Evolutionary conservation across 2,329 filamentous ascomycete species (phyloP).

Genomic region (Albophoma yamanashiensis): DNA sequence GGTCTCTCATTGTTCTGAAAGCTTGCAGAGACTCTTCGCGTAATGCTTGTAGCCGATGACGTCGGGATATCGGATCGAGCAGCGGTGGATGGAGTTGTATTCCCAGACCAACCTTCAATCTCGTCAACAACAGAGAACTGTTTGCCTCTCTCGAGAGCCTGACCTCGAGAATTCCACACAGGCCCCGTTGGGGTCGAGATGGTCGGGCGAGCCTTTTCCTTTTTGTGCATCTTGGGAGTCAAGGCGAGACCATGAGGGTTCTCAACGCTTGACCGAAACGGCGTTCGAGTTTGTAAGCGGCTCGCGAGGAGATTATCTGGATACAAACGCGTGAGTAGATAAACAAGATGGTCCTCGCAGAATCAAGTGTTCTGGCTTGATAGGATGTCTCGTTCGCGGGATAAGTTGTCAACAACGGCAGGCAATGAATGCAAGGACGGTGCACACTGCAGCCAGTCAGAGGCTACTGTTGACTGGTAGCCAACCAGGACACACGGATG

Average conservation of each 20-base stretch:
- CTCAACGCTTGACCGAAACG: background rate
- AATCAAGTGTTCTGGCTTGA: no score
- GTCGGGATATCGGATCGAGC: background rate
- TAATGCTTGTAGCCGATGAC: constrained; percentile 5
- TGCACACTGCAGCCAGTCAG: background rate
- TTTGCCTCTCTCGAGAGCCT: constrained; percentile 22
- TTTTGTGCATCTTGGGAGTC: background rate
- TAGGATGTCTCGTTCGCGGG: no score
- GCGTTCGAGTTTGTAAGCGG: background rate
- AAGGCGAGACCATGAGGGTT: background rate
- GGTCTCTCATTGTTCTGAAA: constrained; percentile 14
- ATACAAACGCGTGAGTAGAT: background rate
- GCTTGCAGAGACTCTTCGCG: constrained; percentile 19
- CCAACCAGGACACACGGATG: background rate
- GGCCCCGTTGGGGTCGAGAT: constrained; percentile 27
- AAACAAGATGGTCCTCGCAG: background rate
- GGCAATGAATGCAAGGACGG: background rate
- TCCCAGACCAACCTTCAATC: constrained; percentile 22
- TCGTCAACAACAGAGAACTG: constrained; percentile 21
- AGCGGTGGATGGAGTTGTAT: constrained; percentile 2
- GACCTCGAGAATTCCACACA: constrained; percentile 24
- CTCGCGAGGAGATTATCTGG: background rate
- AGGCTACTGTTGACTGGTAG: background rate
- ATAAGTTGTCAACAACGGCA: background rate
- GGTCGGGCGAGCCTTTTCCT: constrained; percentile 11